A percentile compares a stretch with the other conserved stretches of the same genome.
Conservation (phyloP, 345 rosid genomes). For the Pseudoturritis turrita region DNA sequence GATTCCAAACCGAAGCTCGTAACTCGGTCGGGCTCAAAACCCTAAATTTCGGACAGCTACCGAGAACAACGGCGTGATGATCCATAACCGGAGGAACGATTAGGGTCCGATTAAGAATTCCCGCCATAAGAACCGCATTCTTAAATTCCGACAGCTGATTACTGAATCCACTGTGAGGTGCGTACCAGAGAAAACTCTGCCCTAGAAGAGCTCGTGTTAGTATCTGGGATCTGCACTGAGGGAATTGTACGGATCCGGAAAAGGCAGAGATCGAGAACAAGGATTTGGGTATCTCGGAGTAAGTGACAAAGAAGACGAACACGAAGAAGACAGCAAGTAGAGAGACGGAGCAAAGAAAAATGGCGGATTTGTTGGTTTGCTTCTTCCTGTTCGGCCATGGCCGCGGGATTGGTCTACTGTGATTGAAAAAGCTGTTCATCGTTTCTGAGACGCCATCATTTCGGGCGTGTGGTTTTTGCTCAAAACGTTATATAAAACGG, state of each 20-base stretch:
- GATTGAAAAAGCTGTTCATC: slow-evolving; percentile 41
- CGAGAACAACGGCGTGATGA: slow-evolving; percentile 92
- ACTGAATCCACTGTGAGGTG: slow-evolving; percentile 96
- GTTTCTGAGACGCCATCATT: neutral
- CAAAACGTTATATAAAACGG: neutral
- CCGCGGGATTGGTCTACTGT: slow-evolving; percentile 24
- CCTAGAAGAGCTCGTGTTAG: slow-evolving; percentile 17
- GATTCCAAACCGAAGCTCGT: slow-evolving; percentile 67
- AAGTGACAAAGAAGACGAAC: slow-evolving; percentile 40
- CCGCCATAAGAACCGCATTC: slow-evolving; percentile 72
- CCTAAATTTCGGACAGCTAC: slow-evolving; percentile 96
- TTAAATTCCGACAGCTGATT: slow-evolving; percentile 90
- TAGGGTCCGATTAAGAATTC: slow-evolving; percentile 73
- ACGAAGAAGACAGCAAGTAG: slow-evolving; percentile 19
- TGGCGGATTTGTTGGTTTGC: slow-evolving; percentile 34
- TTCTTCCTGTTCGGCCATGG: slow-evolving; percentile 44
- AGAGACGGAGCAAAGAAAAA: slow-evolving; percentile 29
- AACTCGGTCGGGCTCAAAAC: slow-evolving; percentile 53
- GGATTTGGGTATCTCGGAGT: slow-evolving; percentile 40
- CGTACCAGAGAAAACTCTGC: slow-evolving; percentile 62
- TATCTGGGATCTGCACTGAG: slow-evolving; percentile 41
- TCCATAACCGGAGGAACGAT: slow-evolving; percentile 82
- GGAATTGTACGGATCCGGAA: slow-evolving; percentile 32
- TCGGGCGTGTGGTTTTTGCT: neutral
- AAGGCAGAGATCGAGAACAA: slow-evolving; percentile 37